These are phyloP conservation scores for Globisporangium emineosum DNA, from an alignment of 352 stramenopile genomes.

Conservation along the genomic window DNA sequence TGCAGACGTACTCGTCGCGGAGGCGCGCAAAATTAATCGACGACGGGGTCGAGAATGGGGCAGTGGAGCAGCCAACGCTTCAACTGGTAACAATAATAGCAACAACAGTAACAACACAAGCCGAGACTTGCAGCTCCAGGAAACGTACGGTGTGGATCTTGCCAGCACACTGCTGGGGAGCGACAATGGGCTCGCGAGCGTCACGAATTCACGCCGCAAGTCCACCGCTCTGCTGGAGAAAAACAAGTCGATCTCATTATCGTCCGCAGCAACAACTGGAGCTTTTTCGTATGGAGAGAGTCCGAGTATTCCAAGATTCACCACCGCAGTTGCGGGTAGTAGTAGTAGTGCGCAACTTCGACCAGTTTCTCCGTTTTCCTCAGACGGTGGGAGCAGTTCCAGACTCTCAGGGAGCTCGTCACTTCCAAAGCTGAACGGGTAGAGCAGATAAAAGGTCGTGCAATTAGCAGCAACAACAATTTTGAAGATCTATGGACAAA, in stretches of 20 bases:
- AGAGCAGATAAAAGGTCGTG: not conserved
- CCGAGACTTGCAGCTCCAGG: conserved; percentile 32
- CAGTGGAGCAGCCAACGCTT: conserved; percentile 6
- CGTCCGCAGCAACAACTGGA: not conserved
- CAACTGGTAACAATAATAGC: conserved; percentile 8
- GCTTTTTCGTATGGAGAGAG: not conserved
- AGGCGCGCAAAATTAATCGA: conserved; percentile 26
- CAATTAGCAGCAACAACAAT: not conserved
- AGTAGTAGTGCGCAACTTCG: not conserved
- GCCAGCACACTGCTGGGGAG: conserved; percentile 33
- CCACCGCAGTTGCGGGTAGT: not conserved
- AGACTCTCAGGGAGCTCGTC: conserved; percentile 13
- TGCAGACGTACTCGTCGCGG: conserved; percentile 28
- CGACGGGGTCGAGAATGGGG: conserved; percentile 8
- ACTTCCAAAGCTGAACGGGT: conserved; percentile 14
- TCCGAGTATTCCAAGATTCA: not conserved
- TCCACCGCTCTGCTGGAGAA: conserved; percentile 13
- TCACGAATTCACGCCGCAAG: not conserved
- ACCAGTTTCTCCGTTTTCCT: not conserved
- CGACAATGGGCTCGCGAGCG: conserved; percentile 11
- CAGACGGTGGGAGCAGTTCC: not conserved
- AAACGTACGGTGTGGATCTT: conserved; percentile 69
- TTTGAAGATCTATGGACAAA: conserved; percentile 3
- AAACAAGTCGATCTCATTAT: not conserved
- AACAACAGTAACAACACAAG: conserved; percentile 14